Evolutionary conservation across 2,329 filamentous ascomycete species (phyloP).

Genomic region (Monilinia laxa): DNA sequence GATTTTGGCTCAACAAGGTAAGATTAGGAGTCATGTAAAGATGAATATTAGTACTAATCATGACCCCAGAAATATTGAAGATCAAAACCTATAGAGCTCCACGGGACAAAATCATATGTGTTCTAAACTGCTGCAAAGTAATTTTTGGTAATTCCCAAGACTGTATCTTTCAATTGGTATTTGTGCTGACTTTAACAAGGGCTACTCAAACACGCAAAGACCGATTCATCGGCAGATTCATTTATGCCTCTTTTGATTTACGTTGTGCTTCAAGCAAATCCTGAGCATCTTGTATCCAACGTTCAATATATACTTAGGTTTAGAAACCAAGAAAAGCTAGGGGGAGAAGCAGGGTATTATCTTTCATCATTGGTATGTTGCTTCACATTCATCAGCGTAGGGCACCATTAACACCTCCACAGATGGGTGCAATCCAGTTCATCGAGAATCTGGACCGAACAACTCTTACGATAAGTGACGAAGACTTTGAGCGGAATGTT

Average conservation of each 20-base stretch:
- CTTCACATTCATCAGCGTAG: conserved; percentile 6
- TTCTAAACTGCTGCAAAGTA: conserved; percentile 98
- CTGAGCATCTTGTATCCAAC: conserved; percentile 93
- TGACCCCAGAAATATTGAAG: conserved; percentile 75
- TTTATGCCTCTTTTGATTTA: conserved; percentile 96
- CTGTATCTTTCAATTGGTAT: conserved; percentile 31
- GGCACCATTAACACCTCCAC: conserved; percentile 28
- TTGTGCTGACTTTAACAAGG: conserved; percentile 50
- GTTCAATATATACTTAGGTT: conserved; percentile 98
- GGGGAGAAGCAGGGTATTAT: conserved; percentile 97
- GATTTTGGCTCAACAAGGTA: conserved; percentile 82
- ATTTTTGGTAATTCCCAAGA: conserved; percentile 70
- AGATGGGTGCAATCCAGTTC: conserved; percentile 94
- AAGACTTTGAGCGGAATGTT: conserved; percentile 95
- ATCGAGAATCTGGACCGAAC: conserved; percentile 96
- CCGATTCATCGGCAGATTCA: conserved; percentile 91
- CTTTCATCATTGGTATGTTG: conserved; percentile 78
- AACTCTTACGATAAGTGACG: conserved; percentile 86
- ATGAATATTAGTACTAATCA: conserved; percentile 31
- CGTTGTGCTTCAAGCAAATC: conserved; percentile 90
- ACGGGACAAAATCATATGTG: conserved; percentile 96
- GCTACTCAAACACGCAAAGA: conserved; percentile 85
- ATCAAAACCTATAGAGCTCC: conserved; percentile 97
- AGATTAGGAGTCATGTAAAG: conserved; percentile 28
- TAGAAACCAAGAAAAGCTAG: conserved; percentile 94